These are phyloP conservation scores for Yamadazyma triangularis DNA, from an alignment of 1,139 yeast species.

Conservation along the genomic window DNA sequence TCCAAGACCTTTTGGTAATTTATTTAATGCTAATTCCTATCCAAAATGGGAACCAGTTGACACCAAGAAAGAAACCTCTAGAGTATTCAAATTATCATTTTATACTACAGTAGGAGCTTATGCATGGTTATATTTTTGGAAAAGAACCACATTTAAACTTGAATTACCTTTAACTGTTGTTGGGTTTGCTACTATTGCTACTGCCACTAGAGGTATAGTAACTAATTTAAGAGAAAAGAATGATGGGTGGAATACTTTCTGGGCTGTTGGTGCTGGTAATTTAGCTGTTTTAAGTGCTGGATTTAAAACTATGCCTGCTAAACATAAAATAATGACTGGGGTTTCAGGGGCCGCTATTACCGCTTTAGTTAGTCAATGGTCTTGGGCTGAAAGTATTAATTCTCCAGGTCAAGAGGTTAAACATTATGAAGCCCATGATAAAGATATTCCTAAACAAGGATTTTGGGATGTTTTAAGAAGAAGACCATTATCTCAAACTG, in stretches of 20 bases:
- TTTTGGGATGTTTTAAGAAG: constrained; percentile 83
- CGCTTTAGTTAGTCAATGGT: constrained; percentile 37
- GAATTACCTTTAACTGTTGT: constrained; percentile 38
- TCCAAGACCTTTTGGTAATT: constrained; percentile 42
- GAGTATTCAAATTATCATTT: constrained; percentile 37
- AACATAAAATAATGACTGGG: constrained; percentile 41
- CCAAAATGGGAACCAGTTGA: constrained; percentile 45
- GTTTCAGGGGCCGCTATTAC: constrained; percentile 37
- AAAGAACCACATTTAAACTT: constrained; percentile 42
- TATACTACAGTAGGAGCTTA: constrained; percentile 46
- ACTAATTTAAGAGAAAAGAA: constrained; percentile 46
- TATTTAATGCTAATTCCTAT: constrained; percentile 36
- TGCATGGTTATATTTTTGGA: constrained; percentile 47
- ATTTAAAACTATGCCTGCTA: constrained; percentile 38
- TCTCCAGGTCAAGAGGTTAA: constrained; percentile 36
- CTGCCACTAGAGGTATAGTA: constrained; percentile 36
- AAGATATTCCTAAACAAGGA: constrained; percentile 50
- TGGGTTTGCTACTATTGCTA: constrained; percentile 41
- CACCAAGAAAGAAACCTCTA: constrained; percentile 38
- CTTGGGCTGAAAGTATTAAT: constrained; percentile 41
- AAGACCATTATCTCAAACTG: constrained; percentile 78
- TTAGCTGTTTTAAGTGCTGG: constrained; percentile 38
- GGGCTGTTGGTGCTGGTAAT: constrained; percentile 44
- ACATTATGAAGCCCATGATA: constrained; percentile 33
- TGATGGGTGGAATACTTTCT: constrained; percentile 48